Conservation (phyloP, 495 filamentous ascomycete genomes). For the Aspergillus affinis region DNA sequence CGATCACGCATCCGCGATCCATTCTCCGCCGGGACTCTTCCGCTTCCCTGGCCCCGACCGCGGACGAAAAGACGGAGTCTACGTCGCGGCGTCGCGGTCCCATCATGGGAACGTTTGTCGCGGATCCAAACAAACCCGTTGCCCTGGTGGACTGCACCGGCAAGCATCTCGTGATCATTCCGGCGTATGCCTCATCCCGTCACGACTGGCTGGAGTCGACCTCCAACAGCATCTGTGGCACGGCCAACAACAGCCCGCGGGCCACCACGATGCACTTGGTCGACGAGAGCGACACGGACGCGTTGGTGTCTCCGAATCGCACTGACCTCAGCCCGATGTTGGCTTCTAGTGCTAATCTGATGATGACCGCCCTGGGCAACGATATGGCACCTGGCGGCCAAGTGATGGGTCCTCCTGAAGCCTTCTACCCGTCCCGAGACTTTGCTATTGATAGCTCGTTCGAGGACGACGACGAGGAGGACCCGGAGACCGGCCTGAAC, state of each 20-base stretch:
- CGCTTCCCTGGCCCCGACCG: slow-evolving; percentile 43
- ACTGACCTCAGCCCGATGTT: slow-evolving; percentile 58
- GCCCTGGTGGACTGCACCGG: slow-evolving; percentile 69
- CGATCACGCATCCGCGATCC: slow-evolving; percentile 54
- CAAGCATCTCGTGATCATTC: slow-evolving; percentile 69
- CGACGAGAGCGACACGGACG: slow-evolving; percentile 53
- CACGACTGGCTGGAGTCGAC: slow-evolving; percentile 51
- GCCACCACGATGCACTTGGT: slow-evolving; percentile 48
- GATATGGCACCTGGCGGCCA: slow-evolving; percentile 62
- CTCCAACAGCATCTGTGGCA: slow-evolving; percentile 50
- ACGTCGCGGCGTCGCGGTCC: slow-evolving; percentile 55
- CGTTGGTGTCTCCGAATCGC: slow-evolving; percentile 46
- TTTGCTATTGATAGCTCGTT: slow-evolving; percentile 56
- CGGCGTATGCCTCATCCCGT: slow-evolving; percentile 49
- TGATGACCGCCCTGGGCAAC: slow-evolving; percentile 68
- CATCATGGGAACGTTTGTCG: slow-evolving; percentile 53
- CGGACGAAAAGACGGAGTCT: slow-evolving; percentile 53
- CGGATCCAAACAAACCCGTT: slow-evolving; percentile 66
- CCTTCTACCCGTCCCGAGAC: slow-evolving; percentile 69
- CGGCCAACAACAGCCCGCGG: slow-evolving; percentile 54
- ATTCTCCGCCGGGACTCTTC: slow-evolving; percentile 55
- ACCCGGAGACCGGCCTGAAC: slow-evolving; percentile 63
- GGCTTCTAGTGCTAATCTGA: slow-evolving; percentile 67
- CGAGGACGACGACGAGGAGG: slow-evolving; percentile 59
- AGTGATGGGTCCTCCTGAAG: slow-evolving; percentile 70